Evolutionary conservation across 176 grass and related monocot species (phyloP), one percentile per base, ranked within the genome.

Genomic region (Oryza meyeriana): DNA sequence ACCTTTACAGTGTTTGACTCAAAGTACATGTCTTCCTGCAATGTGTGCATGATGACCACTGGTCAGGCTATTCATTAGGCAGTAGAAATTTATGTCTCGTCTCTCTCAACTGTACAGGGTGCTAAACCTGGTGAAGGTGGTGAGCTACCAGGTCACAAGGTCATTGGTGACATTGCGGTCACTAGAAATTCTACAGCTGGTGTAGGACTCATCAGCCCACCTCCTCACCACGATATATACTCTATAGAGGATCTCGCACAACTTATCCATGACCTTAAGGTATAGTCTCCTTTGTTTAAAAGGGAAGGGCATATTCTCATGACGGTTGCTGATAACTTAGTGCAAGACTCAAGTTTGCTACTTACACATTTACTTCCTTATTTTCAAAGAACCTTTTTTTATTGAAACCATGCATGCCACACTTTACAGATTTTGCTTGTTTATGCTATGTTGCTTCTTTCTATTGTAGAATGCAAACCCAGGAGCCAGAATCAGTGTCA

Each of bases 141-240:
- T 0, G 88, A 93, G 72, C 91, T 93, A 42, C 91, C 88, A 59
- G 85, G 91, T 64, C 85, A 93, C 80, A 90, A 93, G 58, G 91
- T 93, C 71, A 79, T 87, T 12, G 82, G 85, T 58, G 84, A 90
- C 61, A 88, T 93, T 79, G 88, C 88, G 39, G 74, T 87, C 50
- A 93, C 91, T 58, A 74, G 91, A 58, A 58, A 90, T 83, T 93
- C 91, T 28, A 93, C 88, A 71, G 78, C 91, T 52, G 91, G 91
- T 45, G 91, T 93, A 57, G 91, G 91, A 4, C 91, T 93, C n/a
- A 93, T 93, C 32, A 90, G 88, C 70, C 91, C 88, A 70, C 91
- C 91, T 70, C 91, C 91, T 18, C 91, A 93, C 78, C 91, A 93
- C n/a, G 91, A 93, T 62, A 93, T 93, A 73, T 93, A 93, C 39